Evolutionary conservation across 75 land plant species (phyloP).

Genomic region (Pseudotsuga menziesii): DNA sequence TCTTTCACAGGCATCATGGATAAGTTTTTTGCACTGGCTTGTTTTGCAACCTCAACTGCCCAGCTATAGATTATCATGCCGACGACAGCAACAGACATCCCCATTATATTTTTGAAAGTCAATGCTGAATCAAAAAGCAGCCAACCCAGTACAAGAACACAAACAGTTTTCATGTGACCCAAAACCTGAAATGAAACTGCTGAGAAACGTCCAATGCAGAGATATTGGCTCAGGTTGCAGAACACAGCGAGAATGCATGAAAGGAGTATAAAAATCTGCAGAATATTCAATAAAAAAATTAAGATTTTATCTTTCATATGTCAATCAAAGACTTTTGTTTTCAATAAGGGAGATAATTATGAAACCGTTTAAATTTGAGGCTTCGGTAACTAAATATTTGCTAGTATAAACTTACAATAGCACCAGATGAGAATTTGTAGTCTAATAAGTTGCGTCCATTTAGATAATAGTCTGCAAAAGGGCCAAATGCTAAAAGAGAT

Average conservation of each 20-base stretch:
- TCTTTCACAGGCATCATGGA: conserved; percentile 3
- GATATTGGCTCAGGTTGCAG: conserved; percentile 73
- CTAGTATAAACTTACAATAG: conserved; percentile 48
- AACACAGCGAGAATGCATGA: conserved; percentile 66
- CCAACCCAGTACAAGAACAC: conserved; percentile 70
- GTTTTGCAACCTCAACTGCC: conserved; percentile 53
- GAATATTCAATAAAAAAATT: background rate
- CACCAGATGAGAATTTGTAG: conserved; percentile 42
- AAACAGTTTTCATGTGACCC: conserved; percentile 88
- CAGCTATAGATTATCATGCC: conserved; percentile 74
- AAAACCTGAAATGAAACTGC: conserved; percentile 82
- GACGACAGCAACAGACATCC: conserved; percentile 58
- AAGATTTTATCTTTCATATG: conserved; percentile 2
- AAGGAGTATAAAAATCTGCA: conserved; percentile 67
- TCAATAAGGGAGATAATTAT: background rate
- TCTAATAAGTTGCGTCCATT: conserved; percentile 34
- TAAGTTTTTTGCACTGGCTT: conserved; percentile 17
- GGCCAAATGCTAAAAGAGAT: conserved; percentile 57
- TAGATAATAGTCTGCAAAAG: conserved; percentile 55
- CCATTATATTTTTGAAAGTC: conserved; percentile 53
- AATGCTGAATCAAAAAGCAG: conserved; percentile 57
- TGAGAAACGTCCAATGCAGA: conserved; percentile 81
- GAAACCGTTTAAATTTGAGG: background rate
- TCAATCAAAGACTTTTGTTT: background rate
- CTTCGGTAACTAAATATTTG: background rate